Evolutionary conservation across 1,284 basidiomycete species (phyloP).

Genomic region (Inonotus hispidus): DNA sequence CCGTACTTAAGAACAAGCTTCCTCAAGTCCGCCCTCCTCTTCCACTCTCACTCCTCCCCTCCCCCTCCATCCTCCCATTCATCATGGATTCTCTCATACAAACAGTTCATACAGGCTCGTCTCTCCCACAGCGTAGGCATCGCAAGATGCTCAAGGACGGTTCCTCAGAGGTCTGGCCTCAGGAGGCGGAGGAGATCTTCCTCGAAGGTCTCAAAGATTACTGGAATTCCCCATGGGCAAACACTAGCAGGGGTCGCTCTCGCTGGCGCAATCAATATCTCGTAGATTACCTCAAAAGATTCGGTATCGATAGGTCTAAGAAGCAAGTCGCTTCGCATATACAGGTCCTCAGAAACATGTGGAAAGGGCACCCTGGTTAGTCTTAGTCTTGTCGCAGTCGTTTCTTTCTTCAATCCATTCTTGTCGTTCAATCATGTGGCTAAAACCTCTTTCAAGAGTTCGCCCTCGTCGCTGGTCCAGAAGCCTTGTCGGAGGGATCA

Average conservation of each 20-base stretch:
- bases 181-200: constrained; percentile 65
- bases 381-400: constrained; percentile 28
- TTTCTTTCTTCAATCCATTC: constrained; percentile 8
- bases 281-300: constrained; percentile 66
- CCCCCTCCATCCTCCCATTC: neutral
- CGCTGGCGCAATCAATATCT: constrained; percentile 79
- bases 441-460: constrained; percentile 39
- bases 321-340: constrained; percentile 83
- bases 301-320: constrained; percentile 64
- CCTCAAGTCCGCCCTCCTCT: constrained; percentile 2
- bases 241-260: constrained; percentile 68
- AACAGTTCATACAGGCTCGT: constrained; percentile 25
- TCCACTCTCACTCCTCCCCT: neutral
- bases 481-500: constrained; percentile 51
- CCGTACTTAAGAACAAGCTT: neutral
- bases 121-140: constrained; percentile 78
- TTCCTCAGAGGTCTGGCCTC: constrained; percentile 76
- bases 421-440: neutral
- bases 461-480: constrained; percentile 65
- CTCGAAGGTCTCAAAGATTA: constrained; percentile 73
- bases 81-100: constrained; percentile 4
- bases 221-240: constrained; percentile 73
- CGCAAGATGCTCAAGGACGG: constrained; percentile 78
- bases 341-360: constrained; percentile 78
- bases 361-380: constrained; percentile 72